A percentile compares a stretch with the other conserved stretches of the same genome.
phyloP scores from a whole-genome alignment of 371 early-diverging fungal species.

The Zancudomyces culisetae region DNA sequence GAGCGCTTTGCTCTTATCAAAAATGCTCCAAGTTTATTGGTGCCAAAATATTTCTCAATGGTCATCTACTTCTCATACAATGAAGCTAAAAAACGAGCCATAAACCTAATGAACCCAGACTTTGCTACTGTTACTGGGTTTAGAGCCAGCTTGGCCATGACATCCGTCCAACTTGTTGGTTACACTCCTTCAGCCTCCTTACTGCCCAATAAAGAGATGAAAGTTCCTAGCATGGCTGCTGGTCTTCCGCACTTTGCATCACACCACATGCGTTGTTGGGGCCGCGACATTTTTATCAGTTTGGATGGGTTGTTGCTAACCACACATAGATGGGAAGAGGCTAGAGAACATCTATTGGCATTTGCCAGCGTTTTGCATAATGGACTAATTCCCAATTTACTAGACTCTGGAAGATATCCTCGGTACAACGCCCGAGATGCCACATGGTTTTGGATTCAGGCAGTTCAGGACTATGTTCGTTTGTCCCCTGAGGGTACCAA shows the following conservation, averaged over 20 bases:
- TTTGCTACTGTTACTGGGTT: conserved; percentile 44
- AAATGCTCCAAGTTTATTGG: conserved; percentile 53
- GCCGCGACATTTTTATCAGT: conserved; percentile 88
- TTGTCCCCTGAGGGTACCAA: conserved; percentile 45
- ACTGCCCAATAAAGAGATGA: conserved; percentile 30
- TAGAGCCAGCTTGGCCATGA: conserved; percentile 45
- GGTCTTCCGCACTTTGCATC: conserved; percentile 91
- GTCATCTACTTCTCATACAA: conserved; percentile 53
- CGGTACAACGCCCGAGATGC: conserved; percentile 94
- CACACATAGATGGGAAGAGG: conserved; percentile 63
- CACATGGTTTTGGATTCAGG: conserved; percentile 86
- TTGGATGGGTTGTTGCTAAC: conserved; percentile 66
- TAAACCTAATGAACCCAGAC: conserved; percentile 35
- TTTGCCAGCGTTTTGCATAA: conserved; percentile 79
- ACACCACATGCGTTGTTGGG: conserved; percentile 93
- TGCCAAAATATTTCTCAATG: conserved; percentile 84
- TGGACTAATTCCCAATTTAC: conserved; percentile 86
- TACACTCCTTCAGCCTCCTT: conserved; percentile 57
- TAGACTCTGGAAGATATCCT: conserved; percentile 67
- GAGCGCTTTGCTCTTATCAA: conserved; percentile 46
- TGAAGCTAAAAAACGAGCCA: conserved; percentile 40
- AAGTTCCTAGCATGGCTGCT: conserved; percentile 59
- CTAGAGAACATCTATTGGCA: conserved; percentile 62
- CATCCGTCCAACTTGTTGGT: conserved; percentile 67
- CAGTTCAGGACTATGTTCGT: conserved; percentile 71